A percentile compares a stretch with the other conserved stretches of the same genome.
Conservation (phyloP, 345 rosid genomes). For the Salix viminalis region DNA sequence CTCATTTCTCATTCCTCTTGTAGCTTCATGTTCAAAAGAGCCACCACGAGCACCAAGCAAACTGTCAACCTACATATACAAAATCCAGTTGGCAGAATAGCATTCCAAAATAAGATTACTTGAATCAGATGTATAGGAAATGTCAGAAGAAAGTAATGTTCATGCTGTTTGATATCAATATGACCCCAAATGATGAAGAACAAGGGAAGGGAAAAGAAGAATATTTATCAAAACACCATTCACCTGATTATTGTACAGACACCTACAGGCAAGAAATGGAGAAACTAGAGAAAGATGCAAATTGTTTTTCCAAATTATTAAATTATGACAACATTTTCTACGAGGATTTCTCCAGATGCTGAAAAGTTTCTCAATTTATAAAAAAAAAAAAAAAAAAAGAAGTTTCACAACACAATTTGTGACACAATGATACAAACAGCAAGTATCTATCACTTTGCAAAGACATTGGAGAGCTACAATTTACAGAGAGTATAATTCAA, state of each 20-base stretch:
- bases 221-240: not conserved
- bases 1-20: constrained; percentile 98
- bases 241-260: not conserved
- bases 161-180: not conserved
- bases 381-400: not conserved
- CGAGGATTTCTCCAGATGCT: no score
- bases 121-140: not conserved
- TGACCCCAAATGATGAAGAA: not conserved
- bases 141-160: not conserved
- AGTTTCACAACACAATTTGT: not conserved
- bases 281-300: not conserved
- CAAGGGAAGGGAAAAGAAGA: not conserved
- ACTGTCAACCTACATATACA: constrained; percentile 71
- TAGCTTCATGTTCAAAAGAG: constrained; percentile 89
- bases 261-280: not conserved
- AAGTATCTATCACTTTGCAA: not conserved
- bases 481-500: not conserved
- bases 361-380: not conserved
- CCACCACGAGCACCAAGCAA: constrained; percentile 98
- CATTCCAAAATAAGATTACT: not conserved
- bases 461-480: not conserved
- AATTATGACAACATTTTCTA: not conserved
- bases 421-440: not conserved
- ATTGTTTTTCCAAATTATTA: not conserved
- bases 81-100: not conserved